phyloP scores from a whole-genome alignment of 2,329 filamentous ascomycete species.

The Hypoxylon sp. region DNA sequence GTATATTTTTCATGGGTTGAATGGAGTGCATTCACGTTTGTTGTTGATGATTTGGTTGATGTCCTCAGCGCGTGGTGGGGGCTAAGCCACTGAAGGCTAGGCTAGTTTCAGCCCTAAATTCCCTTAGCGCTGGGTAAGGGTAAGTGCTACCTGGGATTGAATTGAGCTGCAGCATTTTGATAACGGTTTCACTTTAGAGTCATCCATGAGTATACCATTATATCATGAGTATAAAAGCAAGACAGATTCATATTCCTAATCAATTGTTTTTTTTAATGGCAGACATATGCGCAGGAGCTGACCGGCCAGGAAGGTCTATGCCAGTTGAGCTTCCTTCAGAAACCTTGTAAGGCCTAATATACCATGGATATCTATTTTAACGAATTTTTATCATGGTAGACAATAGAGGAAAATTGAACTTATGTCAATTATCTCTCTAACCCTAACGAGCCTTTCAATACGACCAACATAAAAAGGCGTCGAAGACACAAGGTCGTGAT shows the following conservation, averaged over 20 bases:
- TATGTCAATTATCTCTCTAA: no score
- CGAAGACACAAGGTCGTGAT: background rate
- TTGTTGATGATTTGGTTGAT: conserved; percentile 7
- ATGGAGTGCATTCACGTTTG: conserved; percentile 6
- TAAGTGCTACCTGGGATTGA: conserved; percentile 4
- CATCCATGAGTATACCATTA: background rate
- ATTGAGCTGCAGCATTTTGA: background rate
- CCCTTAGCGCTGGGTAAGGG: conserved; percentile 25
- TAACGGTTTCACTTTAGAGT: background rate
- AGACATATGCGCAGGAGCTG: background rate
- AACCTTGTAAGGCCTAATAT: no score
- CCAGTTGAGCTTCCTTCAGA: no score
- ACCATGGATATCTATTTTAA: no score
- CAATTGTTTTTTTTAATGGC: no score
- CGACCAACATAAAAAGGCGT: background rate
- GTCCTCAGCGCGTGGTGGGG: conserved; percentile 23
- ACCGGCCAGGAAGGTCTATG: no score
- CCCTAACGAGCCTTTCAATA: no score
- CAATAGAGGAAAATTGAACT: no score
- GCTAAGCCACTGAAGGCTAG: conserved; percentile 7
- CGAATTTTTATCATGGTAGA: no score
- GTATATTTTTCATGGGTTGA: background rate
- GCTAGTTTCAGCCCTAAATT: conserved; percentile 26
- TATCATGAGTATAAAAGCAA: no score
- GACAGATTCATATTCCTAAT: no score